Conservation (phyloP, 1,139 yeast species). For the Saccharomyces hybrid region DNA sequence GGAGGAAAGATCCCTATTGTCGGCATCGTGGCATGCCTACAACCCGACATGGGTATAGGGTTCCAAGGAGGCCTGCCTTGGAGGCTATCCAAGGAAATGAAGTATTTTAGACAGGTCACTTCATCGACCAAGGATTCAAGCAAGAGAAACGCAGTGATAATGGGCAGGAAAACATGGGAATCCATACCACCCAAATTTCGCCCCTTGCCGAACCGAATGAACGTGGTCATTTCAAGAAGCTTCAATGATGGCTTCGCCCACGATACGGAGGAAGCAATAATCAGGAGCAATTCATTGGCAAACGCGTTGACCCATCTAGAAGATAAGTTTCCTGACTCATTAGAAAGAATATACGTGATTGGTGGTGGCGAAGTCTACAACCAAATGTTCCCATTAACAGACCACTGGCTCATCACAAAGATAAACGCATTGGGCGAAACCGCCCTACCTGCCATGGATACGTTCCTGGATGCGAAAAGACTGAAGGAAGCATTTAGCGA, state of each 20-base stretch:
- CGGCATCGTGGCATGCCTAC: constrained; percentile 74
- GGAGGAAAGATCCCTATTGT: constrained; percentile 36
- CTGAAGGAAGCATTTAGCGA: constrained; percentile 20
- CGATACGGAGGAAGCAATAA: constrained; percentile 10
- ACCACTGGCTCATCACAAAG: constrained; percentile 68
- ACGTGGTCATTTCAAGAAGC: constrained; percentile 63
- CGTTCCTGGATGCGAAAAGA: constrained; percentile 36
- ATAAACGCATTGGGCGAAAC: constrained; percentile 34
- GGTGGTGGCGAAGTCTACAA: constrained; percentile 91
- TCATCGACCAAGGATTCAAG: constrained; percentile 32
- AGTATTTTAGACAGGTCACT: constrained; percentile 73
- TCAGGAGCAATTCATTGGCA: constrained; percentile 1
- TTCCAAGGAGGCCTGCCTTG: constrained; percentile 77
- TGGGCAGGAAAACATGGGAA: constrained; percentile 97
- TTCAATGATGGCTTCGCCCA: constrained; percentile 23
- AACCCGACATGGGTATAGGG: constrained; percentile 82
- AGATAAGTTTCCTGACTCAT: not conserved
- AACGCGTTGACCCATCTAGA: constrained; percentile 1
- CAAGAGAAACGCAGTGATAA: constrained; percentile 67
- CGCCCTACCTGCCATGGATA: constrained; percentile 50
- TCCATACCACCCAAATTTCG: constrained; percentile 79
- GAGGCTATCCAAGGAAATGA: constrained; percentile 78
- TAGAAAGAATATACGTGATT: constrained; percentile 66
- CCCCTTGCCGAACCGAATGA: constrained; percentile 70
- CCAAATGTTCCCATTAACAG: constrained; percentile 43